Evolutionary conservation across 495 filamentous ascomycete species (phyloP), one percentile per base, ranked within the genome.

Genomic region (Trichoderma reesei): DNA sequence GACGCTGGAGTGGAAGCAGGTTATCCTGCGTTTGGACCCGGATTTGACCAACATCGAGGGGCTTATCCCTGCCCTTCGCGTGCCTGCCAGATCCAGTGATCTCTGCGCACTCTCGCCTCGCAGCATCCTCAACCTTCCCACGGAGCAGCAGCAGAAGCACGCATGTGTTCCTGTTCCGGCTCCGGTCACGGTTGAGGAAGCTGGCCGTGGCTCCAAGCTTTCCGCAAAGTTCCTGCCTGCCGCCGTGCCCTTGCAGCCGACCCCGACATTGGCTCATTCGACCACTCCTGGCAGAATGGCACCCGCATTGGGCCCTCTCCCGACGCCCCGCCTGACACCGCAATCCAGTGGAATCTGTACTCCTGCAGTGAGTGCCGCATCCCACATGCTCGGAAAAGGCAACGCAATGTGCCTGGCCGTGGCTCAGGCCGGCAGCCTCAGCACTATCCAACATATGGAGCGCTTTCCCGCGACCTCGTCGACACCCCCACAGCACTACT

Each of bases 361-460:
- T 88, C 93, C 93, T 90, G 92, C 92, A 78, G 92, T 81, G 89
- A 88, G 89, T 88, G 80, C 82, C 75, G 79, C 78, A 70, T 72
- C 79, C 74, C 73, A 79, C 78, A 69, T 85, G 76, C 76, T 81
- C 59, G 71, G 72, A 26, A 76, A 74, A 65, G 81, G 85, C 5
- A 42, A 26, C 59, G 89, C 90, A 18, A 92, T 96, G 84, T 79
- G 86, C 68, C 79, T 85, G 62, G 91, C 90, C 41, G 90, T 96
- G 87, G 84, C 86, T 3, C 88, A 91, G 69, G 87, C 82, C 34
- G 85, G 90, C 64, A 86, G 79, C 69, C 72, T 80, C 62, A 83
- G 80, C 63, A 78, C 86, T 69, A 80, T 86, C 33, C 79, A 83
- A 66, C 66, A 67, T n/a, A 62, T 78, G 11, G 82, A 83, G 46